Evolutionary conservation across 495 filamentous ascomycete species (phyloP), one percentile per base, ranked within the genome.

Genomic region (Evernia prunastri): DNA sequence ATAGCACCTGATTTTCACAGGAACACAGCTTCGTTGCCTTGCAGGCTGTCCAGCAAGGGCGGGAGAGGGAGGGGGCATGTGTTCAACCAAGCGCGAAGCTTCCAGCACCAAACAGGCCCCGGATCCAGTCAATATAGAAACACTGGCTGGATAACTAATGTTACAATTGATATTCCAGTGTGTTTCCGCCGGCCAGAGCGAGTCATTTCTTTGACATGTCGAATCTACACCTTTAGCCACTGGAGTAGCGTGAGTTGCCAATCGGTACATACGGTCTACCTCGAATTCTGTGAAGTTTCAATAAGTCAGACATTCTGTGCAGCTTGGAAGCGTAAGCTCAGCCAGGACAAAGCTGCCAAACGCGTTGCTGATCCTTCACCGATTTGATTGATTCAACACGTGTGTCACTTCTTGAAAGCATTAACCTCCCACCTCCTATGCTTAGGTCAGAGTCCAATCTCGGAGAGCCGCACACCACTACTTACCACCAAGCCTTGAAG

Each of bases 401-500:
- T 9, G n/a, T 10, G 13, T 68, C 63, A 79, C 64, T 78, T 78
- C 60, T 69, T 71, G 66, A 77, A 73, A 15, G 75, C 74, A 29
- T 71, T 72, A 63, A 79, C 65, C 56, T 77, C 71, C 56, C 75
- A 72, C 43, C 74, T 74, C 79, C 79, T 81, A 56, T 56, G 42
- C 39, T 39, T 61, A 63, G 61, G 66, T 65, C 53, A 67, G 70
- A 23, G 13, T 66, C 66, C 31, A 23, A 58, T 18, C 33, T 1
- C 10, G 25, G 3, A 37, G 29, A 56, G 29, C 13, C 20, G 11
- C 54, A 45, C 33, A 49, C 25, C 25, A 53, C 45, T 42, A 82
- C 85, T 75, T 75, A 87, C 92, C 92, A 97, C 92, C 92, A 97
- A 31, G 79, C 84, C 36, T 78, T 79, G 69, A 97, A 96, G 64